These are phyloP conservation scores for Neurospora sp. DNA, from an alignment of 495 filamentous ascomycete genomes.

Conservation along the genomic window DNA sequence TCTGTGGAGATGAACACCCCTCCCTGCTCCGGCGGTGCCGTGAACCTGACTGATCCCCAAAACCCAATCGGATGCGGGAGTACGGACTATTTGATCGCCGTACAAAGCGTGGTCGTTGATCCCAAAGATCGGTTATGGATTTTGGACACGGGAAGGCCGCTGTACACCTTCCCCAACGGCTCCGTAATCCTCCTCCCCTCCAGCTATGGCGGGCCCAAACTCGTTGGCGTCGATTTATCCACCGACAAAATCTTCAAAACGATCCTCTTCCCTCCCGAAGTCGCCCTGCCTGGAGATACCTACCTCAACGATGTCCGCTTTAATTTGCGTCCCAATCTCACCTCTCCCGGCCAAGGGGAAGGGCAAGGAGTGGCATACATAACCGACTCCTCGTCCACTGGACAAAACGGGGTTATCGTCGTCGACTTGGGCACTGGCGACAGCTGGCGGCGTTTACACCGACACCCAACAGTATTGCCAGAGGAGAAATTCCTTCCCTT, in stretches of 20 bases:
- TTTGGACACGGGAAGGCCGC: neutral
- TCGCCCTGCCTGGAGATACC: neutral
- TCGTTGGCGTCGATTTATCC: neutral
- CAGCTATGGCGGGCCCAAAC: neutral
- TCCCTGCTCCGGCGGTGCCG: neutral
- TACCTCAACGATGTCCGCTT: neutral
- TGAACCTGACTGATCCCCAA: neutral
- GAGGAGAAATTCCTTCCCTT: neutral
- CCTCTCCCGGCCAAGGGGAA: neutral
- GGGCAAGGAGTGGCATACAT: neutral
- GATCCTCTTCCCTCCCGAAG: neutral
- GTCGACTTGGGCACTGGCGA: neutral
- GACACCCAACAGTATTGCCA: neutral
- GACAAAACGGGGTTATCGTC: neutral
- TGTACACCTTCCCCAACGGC: neutral
- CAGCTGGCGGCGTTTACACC: neutral
- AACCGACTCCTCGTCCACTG: neutral
- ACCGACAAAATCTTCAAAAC: neutral
- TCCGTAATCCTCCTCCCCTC: accelerated
- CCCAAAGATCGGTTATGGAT: neutral
- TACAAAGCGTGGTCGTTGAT: neutral
- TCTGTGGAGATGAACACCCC: neutral
- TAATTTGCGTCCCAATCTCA: neutral
- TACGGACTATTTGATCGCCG: neutral
- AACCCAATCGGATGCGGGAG: neutral